These are phyloP conservation scores for Wickerhamomyces hampshirensis DNA, from an alignment of 805 yeast species.

Conservation along the genomic window DNA sequence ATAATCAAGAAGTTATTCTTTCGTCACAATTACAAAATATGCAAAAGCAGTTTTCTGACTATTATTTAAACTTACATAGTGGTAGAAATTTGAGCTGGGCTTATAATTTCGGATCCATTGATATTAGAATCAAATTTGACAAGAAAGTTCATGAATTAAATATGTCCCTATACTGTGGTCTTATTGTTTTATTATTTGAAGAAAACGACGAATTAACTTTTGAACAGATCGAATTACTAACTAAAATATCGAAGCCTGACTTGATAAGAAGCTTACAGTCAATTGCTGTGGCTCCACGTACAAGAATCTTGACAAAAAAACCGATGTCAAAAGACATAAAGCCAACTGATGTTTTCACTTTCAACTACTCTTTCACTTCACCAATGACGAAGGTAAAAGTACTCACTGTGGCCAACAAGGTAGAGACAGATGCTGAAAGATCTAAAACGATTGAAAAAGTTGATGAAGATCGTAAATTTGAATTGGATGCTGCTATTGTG, in stretches of 20 bases:
- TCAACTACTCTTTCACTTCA: conserved; percentile 66
- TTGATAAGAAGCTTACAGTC: conserved; percentile 76
- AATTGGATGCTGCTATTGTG: conserved; percentile 81
- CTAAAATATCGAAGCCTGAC: conserved; percentile 71
- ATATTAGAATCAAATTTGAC: conserved; percentile 65
- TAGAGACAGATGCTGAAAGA: conserved; percentile 40
- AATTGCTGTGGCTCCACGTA: conserved; percentile 76
- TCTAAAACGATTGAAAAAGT: conserved; percentile 49
- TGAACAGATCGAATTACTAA: conserved; percentile 56
- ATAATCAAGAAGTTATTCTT: conserved; percentile 29
- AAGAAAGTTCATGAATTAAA: conserved; percentile 70
- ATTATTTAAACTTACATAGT: conserved; percentile 45
- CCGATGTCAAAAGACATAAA: conserved; percentile 75
- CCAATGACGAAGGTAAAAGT: conserved; percentile 70
- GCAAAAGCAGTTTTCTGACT: conserved; percentile 42
- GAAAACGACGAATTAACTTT: conserved; percentile 51
- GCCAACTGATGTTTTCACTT: conserved; percentile 54
- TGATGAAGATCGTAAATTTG: conserved; percentile 58
- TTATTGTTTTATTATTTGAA: conserved; percentile 69
- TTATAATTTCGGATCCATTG: conserved; percentile 78
- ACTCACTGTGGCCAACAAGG: conserved; percentile 47
- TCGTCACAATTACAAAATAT: conserved; percentile 42
- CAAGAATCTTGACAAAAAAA: conserved; percentile 64
- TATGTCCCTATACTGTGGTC: conserved; percentile 77
- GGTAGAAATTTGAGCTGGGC: conserved; percentile 74